Percentiles rank a stretch among this genome's conserved stretches.
These are phyloP conservation scores for Claviceps pusilla DNA, from an alignment of 2,329 filamentous ascomycete genomes.

Conservation along the genomic window DNA sequence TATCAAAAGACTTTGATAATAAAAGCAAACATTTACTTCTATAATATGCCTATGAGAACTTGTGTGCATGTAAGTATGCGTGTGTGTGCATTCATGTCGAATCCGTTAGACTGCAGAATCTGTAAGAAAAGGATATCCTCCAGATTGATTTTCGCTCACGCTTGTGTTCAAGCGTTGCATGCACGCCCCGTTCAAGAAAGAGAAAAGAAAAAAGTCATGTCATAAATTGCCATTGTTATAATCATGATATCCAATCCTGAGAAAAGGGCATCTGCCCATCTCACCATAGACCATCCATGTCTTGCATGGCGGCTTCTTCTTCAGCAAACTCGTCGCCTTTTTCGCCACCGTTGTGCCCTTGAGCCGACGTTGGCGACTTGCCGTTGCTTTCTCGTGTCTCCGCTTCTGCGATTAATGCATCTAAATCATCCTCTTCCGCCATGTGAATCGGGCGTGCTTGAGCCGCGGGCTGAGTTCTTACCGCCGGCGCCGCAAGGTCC, in stretches of 20 bases:
- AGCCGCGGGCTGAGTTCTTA: not conserved
- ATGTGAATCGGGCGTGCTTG: not conserved
- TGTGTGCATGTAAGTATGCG: no score
- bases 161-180: no score
- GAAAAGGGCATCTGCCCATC: not conserved
- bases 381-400: constrained; percentile 13
- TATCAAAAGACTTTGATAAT: not conserved
- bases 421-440: constrained; percentile 29
- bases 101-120: not conserved
- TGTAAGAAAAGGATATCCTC: no score
- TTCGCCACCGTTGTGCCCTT: not conserved
- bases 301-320: constrained; percentile 54
- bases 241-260: no score
- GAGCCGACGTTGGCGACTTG: constrained; percentile 4
- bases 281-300: constrained; percentile 39
- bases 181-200: no score
- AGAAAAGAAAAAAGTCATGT: no score
- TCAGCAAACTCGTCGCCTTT: constrained; percentile 34
- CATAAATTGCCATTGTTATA: no score
- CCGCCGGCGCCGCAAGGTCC: not conserved
- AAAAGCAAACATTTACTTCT: not conserved
- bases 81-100: not conserved
- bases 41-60: not conserved
- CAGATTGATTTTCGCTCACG: no score
- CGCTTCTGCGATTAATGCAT: constrained; percentile 36